Evolutionary conservation across 108 stramenopile species (phyloP), one percentile per base, ranked within the genome.

Genomic region (Fragilaria crotonensis): DNA sequence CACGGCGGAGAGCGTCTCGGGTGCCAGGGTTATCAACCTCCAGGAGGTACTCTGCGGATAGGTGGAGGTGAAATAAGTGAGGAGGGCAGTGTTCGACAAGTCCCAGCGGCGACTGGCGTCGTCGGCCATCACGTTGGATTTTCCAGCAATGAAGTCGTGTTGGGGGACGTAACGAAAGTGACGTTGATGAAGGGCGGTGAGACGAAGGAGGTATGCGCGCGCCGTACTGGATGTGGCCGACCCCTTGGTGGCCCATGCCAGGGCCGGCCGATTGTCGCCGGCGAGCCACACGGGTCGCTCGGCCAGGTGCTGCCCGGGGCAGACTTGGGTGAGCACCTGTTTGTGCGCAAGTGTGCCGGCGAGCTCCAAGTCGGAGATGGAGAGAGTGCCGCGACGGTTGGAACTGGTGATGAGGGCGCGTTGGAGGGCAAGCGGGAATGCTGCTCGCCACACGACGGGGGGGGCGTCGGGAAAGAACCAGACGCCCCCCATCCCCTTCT

Each of bases 181-280:
- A 11, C 62, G 62, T 54, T 63, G 68, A 33, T 69, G 68, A 17
- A 56, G 0, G 28, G 65, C 28, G n/a, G 50, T 58, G 18, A 66
- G 45, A 19, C 77, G 71, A 11, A 82, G 71, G 22, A 78, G 74
- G 47, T 67, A 73, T 2, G 71, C 67, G 0, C 71, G 70, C 1
- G 60, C 57, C 1, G 54, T 45, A 22, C 30, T 32, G 0, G 76
- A 63, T 18, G 72, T 64, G 30, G 64, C 60, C 30, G 57, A 57
- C 3, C 76, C 78, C 48, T 68, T 67, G 19, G 64, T 57, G 23
- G 70, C 52, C 46, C 64, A 30, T 4, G 23, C 4, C 17, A 48
- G 14, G 20, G 57, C 18, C 26, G 2, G 25, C 25, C 2, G 51
- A 18, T n/a, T 52, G 18, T n/a, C 23, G 21, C n/a, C 21, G 21